A percentile compares a stretch with the other conserved stretches of the same genome.
Evolutionary conservation across 768 basidiomycete species (phyloP).

Genomic region (Russula olivacea): DNA sequence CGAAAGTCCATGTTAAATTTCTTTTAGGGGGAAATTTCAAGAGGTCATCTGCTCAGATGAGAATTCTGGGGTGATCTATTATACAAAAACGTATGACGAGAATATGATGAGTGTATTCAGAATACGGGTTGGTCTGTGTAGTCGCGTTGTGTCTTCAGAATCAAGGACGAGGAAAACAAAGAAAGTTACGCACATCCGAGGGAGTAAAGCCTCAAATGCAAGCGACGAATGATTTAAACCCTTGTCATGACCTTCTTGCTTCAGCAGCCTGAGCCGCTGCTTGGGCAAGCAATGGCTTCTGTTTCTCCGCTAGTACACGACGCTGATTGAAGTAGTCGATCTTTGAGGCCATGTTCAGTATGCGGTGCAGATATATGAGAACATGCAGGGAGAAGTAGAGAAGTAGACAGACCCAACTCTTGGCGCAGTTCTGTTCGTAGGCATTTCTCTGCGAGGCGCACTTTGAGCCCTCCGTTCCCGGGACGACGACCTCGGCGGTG

Average conservation of each 20-base stretch:
- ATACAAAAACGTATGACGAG: conserved; percentile 8
- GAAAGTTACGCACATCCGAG: not conserved
- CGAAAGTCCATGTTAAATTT: not conserved
- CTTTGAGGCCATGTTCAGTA: conserved; percentile 42
- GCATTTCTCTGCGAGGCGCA: conserved; percentile 51
- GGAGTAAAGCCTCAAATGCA: not conserved
- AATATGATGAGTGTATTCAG: not conserved
- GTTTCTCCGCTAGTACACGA: conserved; percentile 71
- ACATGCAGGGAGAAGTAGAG: not conserved
- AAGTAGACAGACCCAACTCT: conserved; percentile 71
- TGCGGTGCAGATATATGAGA: not conserved
- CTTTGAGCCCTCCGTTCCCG: conserved; percentile 60
- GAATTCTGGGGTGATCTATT: conserved; percentile 1
- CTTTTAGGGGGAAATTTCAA: not conserved
- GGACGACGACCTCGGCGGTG: conserved; percentile 54
- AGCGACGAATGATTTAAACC: no score
- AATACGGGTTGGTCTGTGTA: not conserved
- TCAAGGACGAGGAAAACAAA: no score
- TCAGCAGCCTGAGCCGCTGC: conserved; percentile 36
- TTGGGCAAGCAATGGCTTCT: conserved; percentile 61
- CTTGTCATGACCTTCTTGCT: conserved; percentile 24
- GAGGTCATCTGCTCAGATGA: not conserved
- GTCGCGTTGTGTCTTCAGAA: not conserved
- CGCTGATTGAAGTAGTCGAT: conserved; percentile 95
- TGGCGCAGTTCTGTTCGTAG: conserved; percentile 75